Base-by-base conservation (phyloP, 2,329 filamentous ascomycete species). In the Cucurbitaria berberidis region DNA sequence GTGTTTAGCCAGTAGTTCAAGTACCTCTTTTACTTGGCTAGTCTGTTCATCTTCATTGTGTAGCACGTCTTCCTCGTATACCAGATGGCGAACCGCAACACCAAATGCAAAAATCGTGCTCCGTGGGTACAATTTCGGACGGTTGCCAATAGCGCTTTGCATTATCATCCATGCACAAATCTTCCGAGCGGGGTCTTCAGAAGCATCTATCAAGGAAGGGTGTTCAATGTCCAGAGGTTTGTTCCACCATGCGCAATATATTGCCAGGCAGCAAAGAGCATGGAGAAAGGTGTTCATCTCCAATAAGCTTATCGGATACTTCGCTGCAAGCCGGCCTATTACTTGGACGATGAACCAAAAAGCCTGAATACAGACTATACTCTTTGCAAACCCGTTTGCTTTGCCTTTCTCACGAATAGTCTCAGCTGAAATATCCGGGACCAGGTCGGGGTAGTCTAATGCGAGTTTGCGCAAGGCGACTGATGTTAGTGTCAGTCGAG, bases 251-350 rank as follows among this genome's bases (percentile, higher is more conserved):
- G 68, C 27, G 1, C 59, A 15, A 45, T 72, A 75, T 0, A 68
- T 58, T 1, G 66, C 38, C 1, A 75, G 53, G 15, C 68, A 62
- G 46, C 68, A 70, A 24, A 69, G 7, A 39, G 63, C 45, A 52
- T 67, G 72, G 49, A 90, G 84, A 38, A 89, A 75, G 15, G 86
- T 77, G 55, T 88, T 84, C 4, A 85, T 68, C 45, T 87, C 82
- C 45, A 90, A 77, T 3, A 93, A 69, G 21, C 84, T 81, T 8
- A 73, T 56, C 2, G 67, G 53, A 5, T 67, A 41, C 2, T 53
- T 24, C 19, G 45, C 19, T 1, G 27, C 41, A 2, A 67, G 47
- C 9, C 70, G 55, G 22, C 42, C 45, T 22, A 67, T 41, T 22
- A 60, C 52, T 51, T 74, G 67, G 9, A 62, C 36, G 29, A 64